These are phyloP conservation scores for Nakaseomyces kungkrabaensis DNA, from an alignment of 1,139 yeast genomes.

Conservation along the genomic window DNA sequence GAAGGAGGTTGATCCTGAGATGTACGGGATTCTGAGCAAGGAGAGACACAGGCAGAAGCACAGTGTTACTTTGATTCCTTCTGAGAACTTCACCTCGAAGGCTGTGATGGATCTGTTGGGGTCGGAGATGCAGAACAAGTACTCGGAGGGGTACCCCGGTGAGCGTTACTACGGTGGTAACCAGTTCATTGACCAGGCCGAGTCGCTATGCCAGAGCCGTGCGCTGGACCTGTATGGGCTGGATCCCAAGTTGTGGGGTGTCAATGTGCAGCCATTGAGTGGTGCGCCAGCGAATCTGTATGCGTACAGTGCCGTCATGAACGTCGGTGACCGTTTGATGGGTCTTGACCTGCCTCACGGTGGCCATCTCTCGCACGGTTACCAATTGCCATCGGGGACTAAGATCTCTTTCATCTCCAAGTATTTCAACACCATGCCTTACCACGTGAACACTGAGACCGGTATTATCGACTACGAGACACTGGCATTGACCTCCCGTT, in stretches of 20 bases:
- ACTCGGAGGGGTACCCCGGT: conserved; percentile 98
- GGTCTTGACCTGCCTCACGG: conserved; percentile 96
- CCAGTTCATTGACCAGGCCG: conserved; percentile 86
- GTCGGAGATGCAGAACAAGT: conserved; percentile 94
- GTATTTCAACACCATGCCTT: conserved; percentile 96
- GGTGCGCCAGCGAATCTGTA: conserved; percentile 96
- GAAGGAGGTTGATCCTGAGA: conserved; percentile 71
- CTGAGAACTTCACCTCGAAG: conserved; percentile 89
- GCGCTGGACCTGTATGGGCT: conserved; percentile 79
- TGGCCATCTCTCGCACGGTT: conserved; percentile 94
- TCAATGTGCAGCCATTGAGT: conserved; percentile 84
- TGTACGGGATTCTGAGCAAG: conserved; percentile 58
- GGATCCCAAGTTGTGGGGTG: conserved; percentile 82
- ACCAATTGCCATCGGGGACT: conserved; percentile 69
- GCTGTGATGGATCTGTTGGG: conserved; percentile 93
- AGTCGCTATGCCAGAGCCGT: conserved; percentile 79
- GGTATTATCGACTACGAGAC: conserved; percentile 89
- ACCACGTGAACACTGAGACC: conserved; percentile 73
- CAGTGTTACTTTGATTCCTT: conserved; percentile 85
- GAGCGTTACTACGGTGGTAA: conserved; percentile 97
- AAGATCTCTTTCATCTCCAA: conserved; percentile 87
- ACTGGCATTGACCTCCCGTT: conserved; percentile 68
- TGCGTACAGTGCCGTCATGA: conserved; percentile 84
- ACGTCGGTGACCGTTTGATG: conserved; percentile 89
- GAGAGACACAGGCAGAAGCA: conserved; percentile 81